phyloP scores from a whole-genome alignment of 1,139 yeast species.

The Scheffersomyces parashehatae region DNA sequence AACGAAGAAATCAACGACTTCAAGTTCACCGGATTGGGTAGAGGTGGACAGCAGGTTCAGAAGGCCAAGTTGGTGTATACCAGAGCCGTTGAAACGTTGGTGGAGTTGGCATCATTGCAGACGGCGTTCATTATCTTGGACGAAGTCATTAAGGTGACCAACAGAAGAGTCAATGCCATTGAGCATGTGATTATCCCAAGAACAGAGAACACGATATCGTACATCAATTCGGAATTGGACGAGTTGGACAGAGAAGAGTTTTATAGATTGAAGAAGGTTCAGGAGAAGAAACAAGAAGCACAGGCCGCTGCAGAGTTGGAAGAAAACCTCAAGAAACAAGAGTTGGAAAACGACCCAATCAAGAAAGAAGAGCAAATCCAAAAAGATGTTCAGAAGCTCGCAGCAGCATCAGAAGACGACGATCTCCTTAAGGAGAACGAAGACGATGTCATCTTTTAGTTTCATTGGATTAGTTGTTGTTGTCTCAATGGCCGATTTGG shows the following conservation, averaged over 20 bases:
- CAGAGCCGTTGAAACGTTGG: conserved; percentile 93
- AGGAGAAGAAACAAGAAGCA: conserved; percentile 89
- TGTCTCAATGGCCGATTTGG: not conserved
- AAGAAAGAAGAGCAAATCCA: conserved; percentile 18
- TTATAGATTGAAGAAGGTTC: conserved; percentile 93
- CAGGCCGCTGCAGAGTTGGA: conserved; percentile 65
- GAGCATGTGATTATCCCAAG: conserved; percentile 98
- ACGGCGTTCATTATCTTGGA: conserved; percentile 96
- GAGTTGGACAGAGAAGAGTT: conserved; percentile 98
- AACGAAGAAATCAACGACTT: conserved; percentile 88
- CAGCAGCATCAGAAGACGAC: conserved; percentile 19
- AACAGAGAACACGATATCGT: conserved; percentile 90
- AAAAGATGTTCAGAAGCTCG: conserved; percentile 24
- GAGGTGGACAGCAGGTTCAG: conserved; percentile 98
- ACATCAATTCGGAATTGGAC: conserved; percentile 93
- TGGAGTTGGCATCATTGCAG: conserved; percentile 90
- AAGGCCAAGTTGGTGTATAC: conserved; percentile 91
- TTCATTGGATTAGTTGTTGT: not conserved
- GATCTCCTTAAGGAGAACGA: conserved; percentile 41
- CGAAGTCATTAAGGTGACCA: conserved; percentile 96
- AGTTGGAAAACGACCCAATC: conserved; percentile 8
- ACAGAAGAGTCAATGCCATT: conserved; percentile 97
- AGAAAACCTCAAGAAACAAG: conserved; percentile 23
- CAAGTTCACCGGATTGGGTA: conserved; percentile 92
- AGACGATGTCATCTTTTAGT: conserved; percentile 44